A percentile compares a stretch with the other conserved stretches of the same genome.
Conservation (phyloP, 129 eudicot species). For the Pseudognaphalium luteoalbum region DNA sequence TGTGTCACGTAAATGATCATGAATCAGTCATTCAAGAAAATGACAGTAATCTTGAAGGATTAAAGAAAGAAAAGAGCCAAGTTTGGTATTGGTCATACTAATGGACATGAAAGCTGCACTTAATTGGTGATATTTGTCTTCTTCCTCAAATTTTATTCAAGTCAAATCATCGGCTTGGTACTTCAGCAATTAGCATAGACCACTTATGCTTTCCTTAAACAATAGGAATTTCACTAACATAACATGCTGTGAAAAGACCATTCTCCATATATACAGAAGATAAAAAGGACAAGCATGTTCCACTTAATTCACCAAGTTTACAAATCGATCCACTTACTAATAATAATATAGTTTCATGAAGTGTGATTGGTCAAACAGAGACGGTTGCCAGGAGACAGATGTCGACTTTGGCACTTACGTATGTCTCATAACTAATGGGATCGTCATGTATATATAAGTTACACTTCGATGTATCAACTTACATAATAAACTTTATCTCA, state of each 20-base stretch:
- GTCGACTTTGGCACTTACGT: slow-evolving; percentile 39
- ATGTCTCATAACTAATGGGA: slow-evolving; percentile 22
- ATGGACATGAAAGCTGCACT: slow-evolving; percentile 10
- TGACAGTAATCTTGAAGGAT: background rate
- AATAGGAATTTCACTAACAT: slow-evolving; percentile 26
- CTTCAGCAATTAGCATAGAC: slow-evolving; percentile 1
- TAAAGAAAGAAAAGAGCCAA: background rate
- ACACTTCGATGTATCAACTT: slow-evolving; percentile 28
- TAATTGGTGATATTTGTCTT: slow-evolving; percentile 3
- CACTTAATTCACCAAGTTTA: slow-evolving; percentile 36
- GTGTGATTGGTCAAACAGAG: slow-evolving; percentile 33
- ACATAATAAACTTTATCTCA: slow-evolving; percentile 10
- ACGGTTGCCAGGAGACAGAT: slow-evolving; percentile 28
- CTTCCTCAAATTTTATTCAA: slow-evolving; percentile 10
- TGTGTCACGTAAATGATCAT: background rate
- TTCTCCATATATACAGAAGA: slow-evolving; percentile 28
- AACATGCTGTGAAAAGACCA: slow-evolving; percentile 31
- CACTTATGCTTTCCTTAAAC: slow-evolving; percentile 11
- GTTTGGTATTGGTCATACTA: slow-evolving; percentile 17
- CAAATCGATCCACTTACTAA: slow-evolving; percentile 25
- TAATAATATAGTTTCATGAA: slow-evolving; percentile 10
- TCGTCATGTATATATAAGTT: slow-evolving; percentile 35
- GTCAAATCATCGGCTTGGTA: slow-evolving; percentile 22
- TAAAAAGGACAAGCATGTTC: slow-evolving; percentile 34
- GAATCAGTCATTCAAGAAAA: background rate